Base-by-base conservation (phyloP, 441 rosid species). In the Capsella rubella region DNA sequence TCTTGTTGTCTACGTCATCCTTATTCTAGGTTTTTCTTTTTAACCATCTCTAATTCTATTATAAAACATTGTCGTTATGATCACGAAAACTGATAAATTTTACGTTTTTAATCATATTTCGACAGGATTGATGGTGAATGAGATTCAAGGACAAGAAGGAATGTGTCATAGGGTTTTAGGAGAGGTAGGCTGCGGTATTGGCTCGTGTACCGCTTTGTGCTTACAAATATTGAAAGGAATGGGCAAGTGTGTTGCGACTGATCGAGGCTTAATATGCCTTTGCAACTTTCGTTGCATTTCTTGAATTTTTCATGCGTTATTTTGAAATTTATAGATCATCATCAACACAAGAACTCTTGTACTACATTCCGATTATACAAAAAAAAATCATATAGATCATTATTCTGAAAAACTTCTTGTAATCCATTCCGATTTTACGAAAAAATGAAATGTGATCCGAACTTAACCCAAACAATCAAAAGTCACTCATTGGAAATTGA, bases 251-350 rank as follows among this genome's bases (percentile, higher is more conserved):
- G 0, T 71, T 46, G 5, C 2, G 18, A 1, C 7, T 11, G 40
- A 49, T 3, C 6, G 16, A 11, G 15, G 0, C 2, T 6, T 16
- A 1, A 4, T 18, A 51, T 71, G 75, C 43, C 40, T 37, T 11
- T 60, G 60, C 15, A 42, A 50, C 16, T 71, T 4, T 16, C 0
- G 0, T 0, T 71, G 68, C 43, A 1, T 14, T 12, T 8, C 52
- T 50, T 71, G 40, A 70, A 1, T 50, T 60, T 55, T 55, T n/a
- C 61, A 32, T 21, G 25, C 40, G 4, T n/a, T 32, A 15, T 32
- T 31, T n/a, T 8, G 3, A 55, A 3, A 55, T n/a, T 4, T n/a
- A 31, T n/a, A n/a, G 32, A 32, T 55, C 25, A 55, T 32, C 42
- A 54, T 14, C 8, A 28, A 21, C 25, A 21, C 25, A 21, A 21